These are phyloP conservation scores for Endogone sp. DNA, from an alignment of 192 early-diverging fungal genomes.

Conservation along the genomic window DNA sequence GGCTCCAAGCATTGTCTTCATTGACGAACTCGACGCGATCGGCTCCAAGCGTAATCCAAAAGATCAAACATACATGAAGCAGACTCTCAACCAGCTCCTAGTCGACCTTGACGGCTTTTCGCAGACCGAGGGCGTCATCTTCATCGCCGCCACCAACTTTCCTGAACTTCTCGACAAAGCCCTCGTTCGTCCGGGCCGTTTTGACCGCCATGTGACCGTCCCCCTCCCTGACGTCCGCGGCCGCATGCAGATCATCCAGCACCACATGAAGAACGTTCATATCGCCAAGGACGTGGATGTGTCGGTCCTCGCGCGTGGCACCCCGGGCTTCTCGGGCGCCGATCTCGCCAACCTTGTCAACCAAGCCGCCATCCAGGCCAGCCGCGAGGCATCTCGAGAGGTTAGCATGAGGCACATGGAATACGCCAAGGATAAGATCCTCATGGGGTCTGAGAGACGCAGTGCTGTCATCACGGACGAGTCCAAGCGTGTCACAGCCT, in stretches of 20 bases:
- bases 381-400: conserved; percentile 65
- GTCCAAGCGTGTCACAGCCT: conserved; percentile 86
- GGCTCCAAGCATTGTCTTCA: conserved; percentile 92
- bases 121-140: conserved; percentile 93
- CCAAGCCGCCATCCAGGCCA: conserved; percentile 94
- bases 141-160: conserved; percentile 99
- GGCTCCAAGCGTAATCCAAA: conserved; percentile 89
- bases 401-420: conserved; percentile 87
- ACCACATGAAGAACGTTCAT: conserved; percentile 80
- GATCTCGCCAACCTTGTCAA: conserved; percentile 97
- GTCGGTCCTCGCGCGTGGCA: conserved; percentile 86
- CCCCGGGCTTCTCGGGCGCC: conserved; percentile 99
- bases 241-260: conserved; percentile 85
- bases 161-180: conserved; percentile 97
- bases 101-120: conserved; percentile 99
- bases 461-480: conserved; percentile 89
- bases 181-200: conserved; percentile 93
- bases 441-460: conserved; percentile 97
- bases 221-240: conserved; percentile 97
- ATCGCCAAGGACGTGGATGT: conserved; percentile 72
- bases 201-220: conserved; percentile 93
- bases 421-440: conserved; percentile 96
- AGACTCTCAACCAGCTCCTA: conserved; percentile 97
- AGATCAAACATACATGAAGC: conserved; percentile 96
- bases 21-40: conserved; percentile 99